Percentiles rank a stretch among this genome's conserved stretches.
Evolutionary conservation across 495 filamentous ascomycete genomes (phyloP).

Genomic region (Aspergillus mulundensis): DNA sequence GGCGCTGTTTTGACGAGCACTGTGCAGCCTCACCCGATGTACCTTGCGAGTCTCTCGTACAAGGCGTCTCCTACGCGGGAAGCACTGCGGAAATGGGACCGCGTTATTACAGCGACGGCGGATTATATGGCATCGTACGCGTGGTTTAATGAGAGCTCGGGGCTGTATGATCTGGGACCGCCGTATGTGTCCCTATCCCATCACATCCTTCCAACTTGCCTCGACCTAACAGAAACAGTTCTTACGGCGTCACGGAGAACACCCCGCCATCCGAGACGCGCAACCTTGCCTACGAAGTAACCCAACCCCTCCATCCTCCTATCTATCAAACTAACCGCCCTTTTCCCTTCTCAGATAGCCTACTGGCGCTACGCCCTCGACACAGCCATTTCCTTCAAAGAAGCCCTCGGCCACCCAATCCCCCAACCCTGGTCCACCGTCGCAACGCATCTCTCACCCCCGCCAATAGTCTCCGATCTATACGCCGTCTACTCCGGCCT

Average conservation of each 20-base stretch:
- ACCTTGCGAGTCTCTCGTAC: constrained; percentile 14
- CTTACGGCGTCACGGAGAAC: constrained; percentile 19
- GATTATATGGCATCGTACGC: constrained; percentile 18
- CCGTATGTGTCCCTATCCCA: constrained; percentile 5
- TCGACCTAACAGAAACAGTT: not conserved
- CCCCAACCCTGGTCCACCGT: constrained; percentile 9
- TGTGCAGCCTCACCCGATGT: constrained; percentile 18
- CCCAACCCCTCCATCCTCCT: not conserved
- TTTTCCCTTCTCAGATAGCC: not conserved
- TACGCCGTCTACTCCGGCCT: constrained; percentile 17
- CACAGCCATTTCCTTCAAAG: constrained; percentile 7
- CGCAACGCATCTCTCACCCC: constrained; percentile 7
- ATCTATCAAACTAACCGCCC: not conserved
- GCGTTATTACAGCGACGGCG: constrained; percentile 10
- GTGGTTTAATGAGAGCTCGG: constrained; percentile 13
- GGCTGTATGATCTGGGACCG: constrained; percentile 19
- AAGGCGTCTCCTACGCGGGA: constrained; percentile 11
- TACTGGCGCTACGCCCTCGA: constrained; percentile 18
- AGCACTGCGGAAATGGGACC: constrained; percentile 13
- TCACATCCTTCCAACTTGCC: not conserved
- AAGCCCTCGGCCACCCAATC: constrained; percentile 3
- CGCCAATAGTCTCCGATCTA: constrained; percentile 5
- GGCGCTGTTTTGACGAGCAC: not conserved
- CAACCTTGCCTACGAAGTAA: constrained; percentile 17
- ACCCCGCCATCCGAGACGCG: constrained; percentile 11